Conservation (phyloP, 805 yeast genomes). For the Cyberlindnera xishuangbannaensis region DNA sequence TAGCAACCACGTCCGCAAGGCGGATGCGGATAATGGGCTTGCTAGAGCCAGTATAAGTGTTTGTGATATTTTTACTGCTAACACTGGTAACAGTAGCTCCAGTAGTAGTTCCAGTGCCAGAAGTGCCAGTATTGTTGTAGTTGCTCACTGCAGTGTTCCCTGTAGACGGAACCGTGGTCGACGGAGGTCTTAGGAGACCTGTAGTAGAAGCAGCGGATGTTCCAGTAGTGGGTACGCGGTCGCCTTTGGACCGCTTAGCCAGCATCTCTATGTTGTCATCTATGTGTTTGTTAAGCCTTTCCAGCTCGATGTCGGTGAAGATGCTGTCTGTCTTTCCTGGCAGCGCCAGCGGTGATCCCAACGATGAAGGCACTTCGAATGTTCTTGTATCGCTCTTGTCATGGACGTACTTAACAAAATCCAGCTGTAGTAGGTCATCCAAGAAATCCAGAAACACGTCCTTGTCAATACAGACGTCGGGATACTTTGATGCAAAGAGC, state of each 20-base stretch:
- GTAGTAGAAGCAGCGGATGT: too few species aligned
- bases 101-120: too few species aligned
- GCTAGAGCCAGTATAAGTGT: background rate
- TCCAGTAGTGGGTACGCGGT: too few species aligned
- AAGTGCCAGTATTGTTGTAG: too few species aligned
- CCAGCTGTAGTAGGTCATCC: conserved; percentile 14
- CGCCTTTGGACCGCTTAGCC: background rate
- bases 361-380: conserved; percentile 9
- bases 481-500: conserved; percentile 12
- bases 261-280: conserved; percentile 6
- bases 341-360: conserved; percentile 13
- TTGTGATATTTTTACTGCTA: too few species aligned
- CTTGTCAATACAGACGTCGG: conserved; percentile 10
- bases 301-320: conserved; percentile 4
- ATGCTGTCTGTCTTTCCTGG: conserved; percentile 1
- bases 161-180: too few species aligned
- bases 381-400: conserved; percentile 9
- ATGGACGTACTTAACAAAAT: conserved; percentile 10
- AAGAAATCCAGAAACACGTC: conserved; percentile 11
- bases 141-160: too few species aligned
- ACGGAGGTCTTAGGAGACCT: too few species aligned
- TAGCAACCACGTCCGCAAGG: background rate
- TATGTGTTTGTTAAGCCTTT: conserved; percentile 4
- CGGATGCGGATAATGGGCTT: conserved; percentile 3
- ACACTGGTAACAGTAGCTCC: too few species aligned